Conservation (phyloP, 345 rosid species). For the Ricinus communis region DNA sequence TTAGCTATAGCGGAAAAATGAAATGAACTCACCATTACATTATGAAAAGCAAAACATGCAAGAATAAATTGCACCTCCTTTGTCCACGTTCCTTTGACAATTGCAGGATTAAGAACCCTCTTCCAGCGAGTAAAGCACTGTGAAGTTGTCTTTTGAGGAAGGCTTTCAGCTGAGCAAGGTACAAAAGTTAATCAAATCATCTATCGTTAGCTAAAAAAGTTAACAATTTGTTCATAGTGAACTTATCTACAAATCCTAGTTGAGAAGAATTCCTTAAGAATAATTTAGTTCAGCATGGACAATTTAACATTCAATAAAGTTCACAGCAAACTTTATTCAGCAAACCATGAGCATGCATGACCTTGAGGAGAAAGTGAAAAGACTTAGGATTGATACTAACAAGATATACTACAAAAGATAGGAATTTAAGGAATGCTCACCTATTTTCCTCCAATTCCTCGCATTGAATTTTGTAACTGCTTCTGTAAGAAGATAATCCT, state of each 20-base stretch:
- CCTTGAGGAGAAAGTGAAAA: too few species aligned
- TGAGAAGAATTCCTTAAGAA: background rate
- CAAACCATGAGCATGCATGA: too few species aligned
- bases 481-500: slow-evolving; percentile 27
- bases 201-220: too few species aligned
- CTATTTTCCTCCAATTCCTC: slow-evolving; percentile 32
- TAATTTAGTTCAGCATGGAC: background rate
- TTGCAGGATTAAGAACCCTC: slow-evolving; percentile 28
- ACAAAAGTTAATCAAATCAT: background rate
- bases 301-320: too few species aligned
- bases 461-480: slow-evolving; percentile 26
- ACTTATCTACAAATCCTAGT: too few species aligned
- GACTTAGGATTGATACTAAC: too few species aligned
- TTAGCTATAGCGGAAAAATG: background rate
- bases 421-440: background rate
- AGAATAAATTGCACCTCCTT: slow-evolving; percentile 23
- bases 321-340: background rate
- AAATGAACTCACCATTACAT: background rate
- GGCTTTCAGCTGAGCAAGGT: slow-evolving; percentile 24
- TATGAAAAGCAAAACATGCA: background rate
- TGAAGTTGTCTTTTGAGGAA: slow-evolving; percentile 26
- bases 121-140: slow-evolving; percentile 39
- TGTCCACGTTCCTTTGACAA: slow-evolving; percentile 34
- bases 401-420: background rate
- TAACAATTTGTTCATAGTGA: background rate